phyloP scores from a whole-genome alignment of 768 basidiomycete species.

The Chalciporus sphaerocephalus region DNA sequence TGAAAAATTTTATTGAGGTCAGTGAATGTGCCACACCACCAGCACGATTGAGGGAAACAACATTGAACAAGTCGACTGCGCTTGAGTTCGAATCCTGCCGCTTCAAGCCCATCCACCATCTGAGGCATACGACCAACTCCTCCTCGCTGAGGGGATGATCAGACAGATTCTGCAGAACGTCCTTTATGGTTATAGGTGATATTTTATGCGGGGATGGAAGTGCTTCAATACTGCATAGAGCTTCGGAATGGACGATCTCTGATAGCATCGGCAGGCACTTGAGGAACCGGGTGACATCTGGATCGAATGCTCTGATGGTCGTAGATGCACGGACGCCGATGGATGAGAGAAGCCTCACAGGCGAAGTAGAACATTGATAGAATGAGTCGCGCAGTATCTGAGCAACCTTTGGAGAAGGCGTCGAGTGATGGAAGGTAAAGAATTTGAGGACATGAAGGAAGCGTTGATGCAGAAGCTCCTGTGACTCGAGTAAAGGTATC shows the following conservation, averaged over 20 bases:
- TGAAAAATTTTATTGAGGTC: constrained; percentile 57
- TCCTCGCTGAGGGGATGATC: constrained; percentile 3
- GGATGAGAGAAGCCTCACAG: constrained; percentile 70
- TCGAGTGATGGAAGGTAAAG: constrained; percentile 30
- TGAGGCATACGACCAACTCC: constrained; percentile 5
- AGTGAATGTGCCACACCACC: constrained; percentile 60
- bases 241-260: constrained; percentile 44
- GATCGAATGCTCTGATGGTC: constrained; percentile 68
- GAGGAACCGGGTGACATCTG: constrained; percentile 64
- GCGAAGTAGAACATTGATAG: constrained; percentile 56
- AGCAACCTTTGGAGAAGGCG: constrained; percentile 79
- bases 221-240: constrained; percentile 39
- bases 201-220: background rate
- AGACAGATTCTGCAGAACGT: background rate
- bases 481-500: background rate
- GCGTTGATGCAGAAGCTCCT: background rate
- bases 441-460: constrained; percentile 12
- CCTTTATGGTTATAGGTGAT: background rate
- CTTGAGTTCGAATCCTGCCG: background rate
- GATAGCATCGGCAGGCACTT: constrained; percentile 71
- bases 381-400: constrained; percentile 66
- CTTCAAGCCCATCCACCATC: constrained; percentile 1
- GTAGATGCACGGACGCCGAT: constrained; percentile 62
- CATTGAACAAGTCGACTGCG: constrained; percentile 51
- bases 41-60: constrained; percentile 52